Conservation (phyloP, 352 stramenopile species). For the Phytophthora parvispora region DNA sequence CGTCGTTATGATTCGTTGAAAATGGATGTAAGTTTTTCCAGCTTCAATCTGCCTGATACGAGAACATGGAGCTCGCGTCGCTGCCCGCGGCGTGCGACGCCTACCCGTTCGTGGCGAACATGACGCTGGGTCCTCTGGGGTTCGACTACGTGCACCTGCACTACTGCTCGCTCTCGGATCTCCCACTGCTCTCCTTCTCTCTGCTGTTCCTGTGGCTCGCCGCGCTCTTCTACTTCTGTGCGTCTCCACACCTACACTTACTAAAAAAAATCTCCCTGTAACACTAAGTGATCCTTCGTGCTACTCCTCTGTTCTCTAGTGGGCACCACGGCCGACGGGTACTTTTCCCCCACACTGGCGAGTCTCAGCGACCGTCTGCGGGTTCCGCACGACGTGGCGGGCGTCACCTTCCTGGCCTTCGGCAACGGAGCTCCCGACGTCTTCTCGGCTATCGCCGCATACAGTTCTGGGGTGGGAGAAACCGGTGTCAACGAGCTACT, state of each 20-base stretch:
- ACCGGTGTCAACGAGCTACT: slow-evolving; percentile 95
- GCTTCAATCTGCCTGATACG: not conserved
- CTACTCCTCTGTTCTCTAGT: slow-evolving; percentile 69
- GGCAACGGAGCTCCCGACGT: slow-evolving; percentile 99
- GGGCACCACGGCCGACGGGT: slow-evolving; percentile 97
- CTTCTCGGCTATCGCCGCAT: slow-evolving; percentile 93
- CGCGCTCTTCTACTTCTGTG: slow-evolving; percentile 87
- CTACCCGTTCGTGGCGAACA: slow-evolving; percentile 58
- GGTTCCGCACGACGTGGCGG: slow-evolving; percentile 94
- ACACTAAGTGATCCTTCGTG: too few relatives aligned
- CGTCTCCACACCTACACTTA: slow-evolving; percentile 11
- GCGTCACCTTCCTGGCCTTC: slow-evolving; percentile 98
- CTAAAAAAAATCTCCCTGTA: not conserved
- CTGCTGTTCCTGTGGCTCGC: slow-evolving; percentile 77
- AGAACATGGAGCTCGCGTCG: slow-evolving; percentile 2
- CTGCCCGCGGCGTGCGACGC: slow-evolving; percentile 33
- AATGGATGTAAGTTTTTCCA: too few relatives aligned
- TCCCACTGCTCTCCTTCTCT: slow-evolving; percentile 58
- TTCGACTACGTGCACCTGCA: slow-evolving; percentile 89
- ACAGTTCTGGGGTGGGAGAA: slow-evolving; percentile 73
- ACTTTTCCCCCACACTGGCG: slow-evolving; percentile 97
- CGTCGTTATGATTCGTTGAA: too few relatives aligned
- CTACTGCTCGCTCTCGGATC: slow-evolving; percentile 66
- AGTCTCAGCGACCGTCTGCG: slow-evolving; percentile 94
- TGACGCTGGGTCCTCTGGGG: slow-evolving; percentile 73